phyloP scores from a whole-genome alignment of 176 grass and related monocot genomes.

The Themeda triandra region DNA sequence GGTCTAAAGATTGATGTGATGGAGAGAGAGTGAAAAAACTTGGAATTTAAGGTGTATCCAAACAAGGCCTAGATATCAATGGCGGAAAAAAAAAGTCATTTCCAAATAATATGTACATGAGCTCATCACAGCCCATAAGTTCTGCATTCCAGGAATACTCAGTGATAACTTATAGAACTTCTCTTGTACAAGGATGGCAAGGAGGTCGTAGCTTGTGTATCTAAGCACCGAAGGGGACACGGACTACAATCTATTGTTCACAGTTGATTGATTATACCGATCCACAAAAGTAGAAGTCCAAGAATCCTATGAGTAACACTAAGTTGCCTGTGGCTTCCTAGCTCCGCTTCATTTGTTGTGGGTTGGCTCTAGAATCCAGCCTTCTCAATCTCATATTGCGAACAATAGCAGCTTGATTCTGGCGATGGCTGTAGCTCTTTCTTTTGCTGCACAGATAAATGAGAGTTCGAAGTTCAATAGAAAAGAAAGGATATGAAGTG shows the following conservation, averaged over 20 bases:
- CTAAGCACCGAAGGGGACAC: neutral
- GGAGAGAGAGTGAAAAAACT: too few species aligned
- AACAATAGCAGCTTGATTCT: slow-evolving; percentile 57
- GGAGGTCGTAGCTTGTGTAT: neutral
- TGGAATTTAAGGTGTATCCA: too few species aligned
- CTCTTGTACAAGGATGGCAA: slow-evolving; percentile 9
- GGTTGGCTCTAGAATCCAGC: slow-evolving; percentile 48
- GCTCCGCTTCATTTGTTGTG: slow-evolving; percentile 7
- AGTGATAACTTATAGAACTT: neutral
- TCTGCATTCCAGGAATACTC: neutral
- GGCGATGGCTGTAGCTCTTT: slow-evolving; percentile 50
- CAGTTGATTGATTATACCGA: slow-evolving; percentile 21
- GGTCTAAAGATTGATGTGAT: too few species aligned
- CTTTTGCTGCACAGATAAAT: slow-evolving; percentile 67
- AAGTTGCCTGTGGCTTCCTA: slow-evolving; percentile 35
- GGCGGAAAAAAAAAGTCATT: neutral
- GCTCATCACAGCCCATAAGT: slow-evolving; percentile 3
- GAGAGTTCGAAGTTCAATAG: neutral
- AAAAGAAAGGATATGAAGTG: neutral
- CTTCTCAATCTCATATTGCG: slow-evolving; percentile 47
- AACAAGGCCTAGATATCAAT: too few species aligned
- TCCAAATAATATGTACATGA: slow-evolving; percentile 17
- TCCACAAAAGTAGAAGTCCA: slow-evolving; percentile 31
- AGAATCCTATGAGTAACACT: slow-evolving; percentile 12
- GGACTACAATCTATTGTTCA: slow-evolving; percentile 16